Evolutionary conservation across 1,284 basidiomycete species (phyloP).

Genomic region (Cryptococcus sp.): DNA sequence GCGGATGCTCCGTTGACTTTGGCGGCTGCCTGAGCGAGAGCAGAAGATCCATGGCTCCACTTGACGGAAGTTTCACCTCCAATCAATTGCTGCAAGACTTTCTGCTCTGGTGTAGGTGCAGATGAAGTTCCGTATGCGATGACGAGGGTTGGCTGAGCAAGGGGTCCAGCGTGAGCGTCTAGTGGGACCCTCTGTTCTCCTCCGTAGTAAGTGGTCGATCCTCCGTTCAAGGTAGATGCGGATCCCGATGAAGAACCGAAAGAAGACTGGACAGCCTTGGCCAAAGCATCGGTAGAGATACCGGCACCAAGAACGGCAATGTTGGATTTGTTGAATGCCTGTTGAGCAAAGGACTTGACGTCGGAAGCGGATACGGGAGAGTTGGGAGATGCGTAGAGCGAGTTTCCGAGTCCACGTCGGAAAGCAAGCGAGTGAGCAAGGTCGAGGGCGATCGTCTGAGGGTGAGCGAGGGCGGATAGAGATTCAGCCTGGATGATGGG

Average conservation of each 20-base stretch:
- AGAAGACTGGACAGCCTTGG: constrained; percentile 66
- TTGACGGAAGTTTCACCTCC: constrained; percentile 70
- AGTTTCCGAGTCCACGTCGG: constrained; percentile 82
- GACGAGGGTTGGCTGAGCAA: constrained; percentile 63
- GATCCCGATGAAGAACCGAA: constrained; percentile 47
- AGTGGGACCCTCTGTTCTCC: constrained; percentile 69
- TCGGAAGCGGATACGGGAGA: constrained; percentile 60
- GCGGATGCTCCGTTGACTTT: constrained; percentile 53
- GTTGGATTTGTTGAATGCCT: constrained; percentile 70
- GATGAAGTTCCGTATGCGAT: constrained; percentile 72
- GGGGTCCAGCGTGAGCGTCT: constrained; percentile 55
- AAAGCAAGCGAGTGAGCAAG: constrained; percentile 82
- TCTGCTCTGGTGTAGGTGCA: constrained; percentile 60
- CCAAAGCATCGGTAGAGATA: constrained; percentile 66
- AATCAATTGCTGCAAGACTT: constrained; percentile 71
- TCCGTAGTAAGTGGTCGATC: constrained; percentile 65
- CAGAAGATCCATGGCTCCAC: constrained; percentile 71
- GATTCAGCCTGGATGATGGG: constrained; percentile 70
- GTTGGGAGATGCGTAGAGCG: constrained; percentile 74
- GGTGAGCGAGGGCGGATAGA: constrained; percentile 58
- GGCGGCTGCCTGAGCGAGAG: constrained; percentile 55
- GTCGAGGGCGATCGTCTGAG: constrained; percentile 60
- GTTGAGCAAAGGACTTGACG: constrained; percentile 66
- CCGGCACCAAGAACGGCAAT: constrained; percentile 81
- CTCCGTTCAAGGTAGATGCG: constrained; percentile 29